phyloP scores from a whole-genome alignment of 768 basidiomycete genomes.

The Leucocoprinus leucothites region DNA sequence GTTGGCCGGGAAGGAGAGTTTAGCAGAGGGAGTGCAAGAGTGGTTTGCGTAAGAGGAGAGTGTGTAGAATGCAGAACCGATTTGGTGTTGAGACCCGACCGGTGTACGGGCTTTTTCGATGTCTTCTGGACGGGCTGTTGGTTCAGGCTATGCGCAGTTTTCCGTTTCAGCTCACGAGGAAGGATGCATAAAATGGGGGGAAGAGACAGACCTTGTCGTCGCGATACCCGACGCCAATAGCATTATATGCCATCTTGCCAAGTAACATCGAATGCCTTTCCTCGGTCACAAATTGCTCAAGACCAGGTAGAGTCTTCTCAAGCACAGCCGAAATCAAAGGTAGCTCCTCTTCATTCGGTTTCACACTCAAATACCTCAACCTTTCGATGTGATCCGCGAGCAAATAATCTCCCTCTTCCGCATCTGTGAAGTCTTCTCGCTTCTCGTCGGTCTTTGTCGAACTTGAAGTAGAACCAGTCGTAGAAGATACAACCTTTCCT shows the following conservation, averaged over 20 bases:
- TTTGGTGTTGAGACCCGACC: constrained; percentile 68
- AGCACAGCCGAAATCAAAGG: constrained; percentile 53
- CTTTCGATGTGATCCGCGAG: constrained; percentile 79
- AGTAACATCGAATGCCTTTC: constrained; percentile 58
- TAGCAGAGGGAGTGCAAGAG: constrained; percentile 68
- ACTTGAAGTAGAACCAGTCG: too few relatives aligned
- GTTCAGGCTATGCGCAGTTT: constrained; percentile 42
- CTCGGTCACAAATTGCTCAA: constrained; percentile 67
- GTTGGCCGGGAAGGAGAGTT: constrained; percentile 61
- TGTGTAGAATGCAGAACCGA: constrained; percentile 73
- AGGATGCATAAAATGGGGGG: not conserved
- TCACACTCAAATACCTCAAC: constrained; percentile 62
- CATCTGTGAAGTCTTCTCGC: constrained; percentile 39
- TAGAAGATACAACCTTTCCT: not conserved
- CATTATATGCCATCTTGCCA: constrained; percentile 76
- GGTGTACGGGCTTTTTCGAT: constrained; percentile 75
- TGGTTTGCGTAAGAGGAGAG: constrained; percentile 78
- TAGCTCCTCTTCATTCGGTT: constrained; percentile 44
- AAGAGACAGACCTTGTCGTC: constrained; percentile 57
- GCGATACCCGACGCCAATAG: constrained; percentile 73
- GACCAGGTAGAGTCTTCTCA: constrained; percentile 59
- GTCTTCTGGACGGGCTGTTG: constrained; percentile 60
- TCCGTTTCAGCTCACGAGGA: not conserved
- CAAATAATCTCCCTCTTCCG: constrained; percentile 52
- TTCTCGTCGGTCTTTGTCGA: not conserved